Evolutionary conservation across 441 rosid genomes (phyloP), one percentile per base, ranked within the genome.

Genomic region (Pelargonium australe): DNA sequence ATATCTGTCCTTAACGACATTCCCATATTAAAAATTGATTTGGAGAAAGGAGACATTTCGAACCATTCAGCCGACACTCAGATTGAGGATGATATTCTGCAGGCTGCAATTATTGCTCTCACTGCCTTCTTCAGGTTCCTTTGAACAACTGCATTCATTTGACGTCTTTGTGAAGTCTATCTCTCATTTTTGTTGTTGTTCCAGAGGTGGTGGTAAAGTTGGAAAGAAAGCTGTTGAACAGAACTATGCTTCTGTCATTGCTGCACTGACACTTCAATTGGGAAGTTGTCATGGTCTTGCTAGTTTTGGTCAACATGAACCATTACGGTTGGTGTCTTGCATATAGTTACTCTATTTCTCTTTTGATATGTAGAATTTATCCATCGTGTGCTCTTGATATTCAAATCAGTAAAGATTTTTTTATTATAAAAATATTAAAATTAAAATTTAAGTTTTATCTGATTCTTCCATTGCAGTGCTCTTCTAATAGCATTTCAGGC

Each of bases 151-250:
- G 61, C 66, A 43, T 70, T 77, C 68, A 67, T 60, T 13, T 68
- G 64, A 66, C 43, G 64, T 61, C 64, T 58, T 20, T 70, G 45
- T 68, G 63, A 61, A 67, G 28, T 80, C 74, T 65, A 49, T 66
- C 69, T 71, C 69, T 66, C 70, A 70, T 65, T 78, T 74, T 78
- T 80, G 70, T 74, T 20, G 40, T 73, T 72, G 67, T 66, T 75
- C 65, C 84, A 95, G 99, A 80, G 99, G 99, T 68, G 98, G 99
- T 4, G 99, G 98, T 80, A 95, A 89, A 86, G 79, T 88, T 77
- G 99, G 98, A 77, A 95, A 89, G 83, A 88, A 75, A 80, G 92
- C 93, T 72, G 97, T 95, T 74, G 98, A 92, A 77, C 91, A 88
- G 80, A 90, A 89, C 72, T 95, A 95, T 85, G 84, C 98, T 51